Base-by-base conservation (phyloP, 805 yeast genomes). In the Starmera amethionina region DNA sequence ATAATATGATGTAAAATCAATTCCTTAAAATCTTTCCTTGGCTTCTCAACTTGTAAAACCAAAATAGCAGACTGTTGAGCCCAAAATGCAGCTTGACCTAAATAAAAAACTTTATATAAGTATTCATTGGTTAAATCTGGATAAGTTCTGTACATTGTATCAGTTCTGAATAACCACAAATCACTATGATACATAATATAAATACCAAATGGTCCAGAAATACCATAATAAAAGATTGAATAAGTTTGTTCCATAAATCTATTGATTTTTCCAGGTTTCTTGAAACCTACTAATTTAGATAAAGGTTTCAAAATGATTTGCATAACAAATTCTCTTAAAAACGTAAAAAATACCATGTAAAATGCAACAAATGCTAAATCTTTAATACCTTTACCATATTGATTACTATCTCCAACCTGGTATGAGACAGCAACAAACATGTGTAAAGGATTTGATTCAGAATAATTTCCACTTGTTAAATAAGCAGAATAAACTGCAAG, bases 11-110 rank as follows among this genome's bases (percentile, higher is more conserved):
- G 99, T 61, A 86, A 79, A 32, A 90, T 85, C 45, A 93, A 73
- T 63, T 93, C 98, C 51, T 79, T 67, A 64, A 79, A 89, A 60
- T 93, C 99, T 62, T 88, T 89, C 62, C 99, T 75, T 42, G 96
- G 97, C 60, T 86, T 86, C 63, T 93, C 99, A 45, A 93, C 71
- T 60, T 83, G 95, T 47, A 93, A 69, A 36, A 77, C 64, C 47
- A 93, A 68, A 29, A 93, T 83, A 33, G 84, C 78, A 1, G 94
- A 80, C 64, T 93, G 98, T 66, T 93, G 99, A 18, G 88, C 79
- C 99, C 99, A 93, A 62, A 87, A 93, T 5, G 97, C 83, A 6
- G 97, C 97, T 65, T 93, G 97, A 34, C 84, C 78, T 45, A 93
- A 67, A 59, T 93, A 93, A 58, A 82, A 93, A 12, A 77, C 60